Evolutionary conservation across 352 stramenopile genomes (phyloP), one percentile per base, ranked within the genome.

Genomic region (Phytophthora syringae): DNA sequence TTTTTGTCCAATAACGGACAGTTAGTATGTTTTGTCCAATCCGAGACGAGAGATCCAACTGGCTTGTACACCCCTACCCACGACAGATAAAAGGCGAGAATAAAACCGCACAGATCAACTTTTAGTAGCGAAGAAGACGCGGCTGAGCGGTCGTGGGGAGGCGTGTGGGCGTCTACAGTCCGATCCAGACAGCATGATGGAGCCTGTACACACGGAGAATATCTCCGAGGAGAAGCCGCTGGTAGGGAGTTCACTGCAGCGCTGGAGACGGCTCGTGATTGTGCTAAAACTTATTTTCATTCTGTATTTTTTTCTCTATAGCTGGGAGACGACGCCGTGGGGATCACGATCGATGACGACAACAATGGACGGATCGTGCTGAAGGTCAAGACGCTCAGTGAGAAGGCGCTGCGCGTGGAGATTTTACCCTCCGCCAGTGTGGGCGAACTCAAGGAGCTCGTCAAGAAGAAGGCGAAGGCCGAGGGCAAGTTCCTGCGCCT

Each of bases 301-400:
- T 28, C 0, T 47, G 22, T 68, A 40, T 47, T 47, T 27, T n/a
- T n/a, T n/a, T n/a, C n/a, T n/a, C n/a, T n/a, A n/a, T 47, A 89
- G 82, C 55, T 89, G 28, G 67, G 67, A 18, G 73, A 74, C 18
- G 76, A 86, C 47, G 40, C 56, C 7, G 79, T 89, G 27, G 72
- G 70, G 20, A 90, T 91, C 61, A 72, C 73, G 22, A 88, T 91
- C 49, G 42, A 82, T 44, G 72, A 86, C 25, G 69, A 90, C 22
- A 52, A 69, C 13, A 71, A 67, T 47, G 79, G 72, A 11, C 67
- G 67, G 49, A 77, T 93, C 51, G 57, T 91, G 57, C 59, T 95
- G 18, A 93, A 92, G 70, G 73, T 95, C 36, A 95, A 95, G 73
- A 95, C 88, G 60, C 74, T 95, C 16, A 94, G 79, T 43, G 88